Conservation (phyloP, 768 basidiomycete genomes). For the Krasilnikovozyma curviuscula region DNA sequence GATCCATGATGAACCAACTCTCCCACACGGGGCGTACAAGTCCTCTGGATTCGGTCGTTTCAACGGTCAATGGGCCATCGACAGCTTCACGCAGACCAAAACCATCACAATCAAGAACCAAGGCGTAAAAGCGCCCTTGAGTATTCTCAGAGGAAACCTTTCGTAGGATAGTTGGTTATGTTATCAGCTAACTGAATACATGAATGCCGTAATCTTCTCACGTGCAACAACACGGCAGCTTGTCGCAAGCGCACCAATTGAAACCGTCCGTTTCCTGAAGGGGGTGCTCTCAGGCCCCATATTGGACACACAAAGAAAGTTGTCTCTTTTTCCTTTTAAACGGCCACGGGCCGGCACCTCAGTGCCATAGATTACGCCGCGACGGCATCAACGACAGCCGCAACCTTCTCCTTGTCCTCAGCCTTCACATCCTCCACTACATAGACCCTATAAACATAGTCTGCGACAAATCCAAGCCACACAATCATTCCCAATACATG, state of each 20-base stretch:
- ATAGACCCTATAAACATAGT: conserved; percentile 32
- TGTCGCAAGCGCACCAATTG: no score
- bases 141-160: not conserved
- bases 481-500: conserved; percentile 76
- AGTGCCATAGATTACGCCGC: no score
- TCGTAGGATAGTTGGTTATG: no score
- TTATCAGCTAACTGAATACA: no score
- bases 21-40: conserved; percentile 10
- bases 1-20: conserved; percentile 3
- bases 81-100: conserved; percentile 10
- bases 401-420: not conserved
- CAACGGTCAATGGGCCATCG: conserved; percentile 2
- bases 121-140: not conserved
- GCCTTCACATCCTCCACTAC: not conserved
- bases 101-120: conserved; percentile 2
- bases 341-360: no score
- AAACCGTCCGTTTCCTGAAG: no score
- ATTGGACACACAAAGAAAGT: no score
- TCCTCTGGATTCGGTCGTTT: conserved; percentile 6
- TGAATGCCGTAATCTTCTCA: no score
- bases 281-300: no score
- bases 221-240: no score
- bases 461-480: conserved; percentile 57
- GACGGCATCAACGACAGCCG: no score
- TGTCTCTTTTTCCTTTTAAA: no score